Evolutionary conservation across 257 asterid species (phyloP).

Genomic region (Voacanga thouarsii): DNA sequence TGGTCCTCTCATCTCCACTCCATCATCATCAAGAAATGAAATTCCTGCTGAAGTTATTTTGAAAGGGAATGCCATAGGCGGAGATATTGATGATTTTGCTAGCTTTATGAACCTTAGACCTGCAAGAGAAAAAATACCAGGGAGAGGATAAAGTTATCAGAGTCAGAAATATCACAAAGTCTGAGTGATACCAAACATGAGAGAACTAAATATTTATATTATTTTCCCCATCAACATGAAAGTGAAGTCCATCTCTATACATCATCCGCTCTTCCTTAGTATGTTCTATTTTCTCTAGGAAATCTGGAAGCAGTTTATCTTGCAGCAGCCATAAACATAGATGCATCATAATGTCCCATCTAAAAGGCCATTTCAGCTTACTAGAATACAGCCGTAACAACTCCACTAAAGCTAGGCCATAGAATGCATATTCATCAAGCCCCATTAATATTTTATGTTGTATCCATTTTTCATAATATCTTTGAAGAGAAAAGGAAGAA

Average conservation of each 20-base stretch:
- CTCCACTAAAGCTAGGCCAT: neutral
- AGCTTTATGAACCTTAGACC: conserved; percentile 77
- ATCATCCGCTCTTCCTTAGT: neutral
- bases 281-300: neutral
- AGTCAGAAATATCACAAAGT: neutral
- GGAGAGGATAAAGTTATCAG: conserved; percentile 3
- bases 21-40: conserved; percentile 59
- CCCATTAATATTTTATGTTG: neutral
- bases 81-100: conserved; percentile 79
- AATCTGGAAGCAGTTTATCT: neutral
- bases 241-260: neutral
- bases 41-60: conserved; percentile 61
- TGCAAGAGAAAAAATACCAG: conserved; percentile 30
- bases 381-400: neutral
- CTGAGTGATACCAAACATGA: neutral
- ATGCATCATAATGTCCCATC: neutral
- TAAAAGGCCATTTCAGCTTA: neutral
- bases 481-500: neutral
- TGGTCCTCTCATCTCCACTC: conserved; percentile 64
- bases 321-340: neutral
- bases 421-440: neutral
- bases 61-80: conserved; percentile 61
- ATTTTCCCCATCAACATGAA: neutral
- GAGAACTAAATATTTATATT: neutral
- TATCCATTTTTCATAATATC: neutral